phyloP scores from a whole-genome alignment of 805 yeast genomes.

The Pichia deserticola region DNA sequence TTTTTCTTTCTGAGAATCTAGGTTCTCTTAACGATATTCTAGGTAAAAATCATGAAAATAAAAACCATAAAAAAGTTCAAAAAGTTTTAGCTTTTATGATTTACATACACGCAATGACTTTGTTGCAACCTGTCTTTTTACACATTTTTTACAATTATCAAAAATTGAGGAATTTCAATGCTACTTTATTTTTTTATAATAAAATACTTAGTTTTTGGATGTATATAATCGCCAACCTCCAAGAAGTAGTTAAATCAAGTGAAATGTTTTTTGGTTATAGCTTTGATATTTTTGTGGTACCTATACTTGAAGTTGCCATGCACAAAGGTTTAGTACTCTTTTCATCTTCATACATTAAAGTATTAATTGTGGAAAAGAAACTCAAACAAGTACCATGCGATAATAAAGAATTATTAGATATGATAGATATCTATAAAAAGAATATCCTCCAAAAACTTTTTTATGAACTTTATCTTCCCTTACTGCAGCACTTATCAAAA shows the following conservation, averaged over 20 bases:
- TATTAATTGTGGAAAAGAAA: constrained; percentile 22
- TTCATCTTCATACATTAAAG: constrained; percentile 22
- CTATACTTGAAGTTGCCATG: constrained; percentile 29
- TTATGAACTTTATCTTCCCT: no score
- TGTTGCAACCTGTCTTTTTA: constrained; percentile 33
- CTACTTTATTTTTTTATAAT: constrained; percentile 32
- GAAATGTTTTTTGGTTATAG: constrained; percentile 23
- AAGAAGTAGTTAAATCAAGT: constrained; percentile 9
- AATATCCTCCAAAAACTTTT: no score
- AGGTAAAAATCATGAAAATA: constrained; percentile 18
- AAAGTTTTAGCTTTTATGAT: constrained; percentile 17
- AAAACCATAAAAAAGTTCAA: constrained; percentile 17
- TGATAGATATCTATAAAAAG: no score
- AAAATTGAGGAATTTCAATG: constrained; percentile 21
- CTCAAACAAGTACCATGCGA: neutral
- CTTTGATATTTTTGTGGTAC: constrained; percentile 33
- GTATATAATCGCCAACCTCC: constrained; percentile 28
- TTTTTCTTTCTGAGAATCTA: no score
- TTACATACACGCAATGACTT: constrained; percentile 24
- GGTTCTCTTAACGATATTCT: no score
- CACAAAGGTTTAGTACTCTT: constrained; percentile 26
- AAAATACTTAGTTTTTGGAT: constrained; percentile 26
- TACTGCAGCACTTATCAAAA: no score
- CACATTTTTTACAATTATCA: constrained; percentile 31
- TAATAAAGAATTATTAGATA: no score